Percentiles rank a stretch among this genome's conserved stretches.
Evolutionary conservation across 2,329 filamentous ascomycete genomes (phyloP).

Genomic region (Pseudogymnoascus sp.): DNA sequence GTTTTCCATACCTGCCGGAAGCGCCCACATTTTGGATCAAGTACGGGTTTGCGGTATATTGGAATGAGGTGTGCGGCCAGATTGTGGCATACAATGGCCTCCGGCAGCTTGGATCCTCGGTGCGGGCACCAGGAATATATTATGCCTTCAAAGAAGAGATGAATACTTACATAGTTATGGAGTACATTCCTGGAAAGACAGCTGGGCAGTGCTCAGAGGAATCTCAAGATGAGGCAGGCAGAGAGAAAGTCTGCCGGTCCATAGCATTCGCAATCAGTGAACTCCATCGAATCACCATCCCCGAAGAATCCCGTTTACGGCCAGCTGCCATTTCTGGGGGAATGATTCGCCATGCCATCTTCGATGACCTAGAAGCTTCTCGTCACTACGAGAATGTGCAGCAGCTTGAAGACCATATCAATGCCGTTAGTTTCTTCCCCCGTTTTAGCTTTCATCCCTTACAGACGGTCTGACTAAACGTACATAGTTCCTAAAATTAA

Average conservation of each 20-base stretch:
- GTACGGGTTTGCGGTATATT: background rate
- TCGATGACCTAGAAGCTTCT: constrained; percentile 12
- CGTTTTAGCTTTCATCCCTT: too few relatives aligned
- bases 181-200: background rate
- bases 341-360: constrained; percentile 9
- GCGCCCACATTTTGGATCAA: background rate
- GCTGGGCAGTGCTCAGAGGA: background rate
- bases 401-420: constrained; percentile 19
- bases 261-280: constrained; percentile 16
- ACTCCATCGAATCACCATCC: constrained; percentile 19
- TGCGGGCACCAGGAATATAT: background rate
- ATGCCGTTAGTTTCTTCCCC: constrained; percentile 18
- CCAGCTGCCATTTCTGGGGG: constrained; percentile 10
- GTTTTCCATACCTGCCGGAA: background rate
- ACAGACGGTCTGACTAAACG: background rate
- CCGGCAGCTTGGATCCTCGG: background rate
- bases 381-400: constrained; percentile 14
- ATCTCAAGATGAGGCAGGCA: constrained; percentile 10
- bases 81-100: background rate
- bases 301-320: background rate
- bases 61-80: background rate
- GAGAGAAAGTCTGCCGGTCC: constrained; percentile 14
- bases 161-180: background rate
- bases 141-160: background rate
- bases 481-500: constrained; percentile 11